Percentiles rank a stretch among this genome's conserved stretches.
Evolutionary conservation across 2,329 filamentous ascomycete species (phyloP).

Genomic region (Ophiocordyceps camponoti-leonardi): DNA sequence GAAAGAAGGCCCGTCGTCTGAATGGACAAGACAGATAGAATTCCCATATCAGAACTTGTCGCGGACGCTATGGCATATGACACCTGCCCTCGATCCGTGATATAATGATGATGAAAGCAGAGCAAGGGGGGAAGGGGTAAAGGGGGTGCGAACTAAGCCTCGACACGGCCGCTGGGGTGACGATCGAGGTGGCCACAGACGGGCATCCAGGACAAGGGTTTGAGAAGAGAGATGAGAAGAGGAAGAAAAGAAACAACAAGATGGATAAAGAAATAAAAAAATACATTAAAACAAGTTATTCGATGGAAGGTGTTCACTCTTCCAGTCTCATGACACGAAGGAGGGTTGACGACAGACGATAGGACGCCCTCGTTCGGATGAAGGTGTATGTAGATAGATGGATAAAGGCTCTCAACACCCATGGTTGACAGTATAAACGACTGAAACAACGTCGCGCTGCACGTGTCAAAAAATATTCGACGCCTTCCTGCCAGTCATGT

Average conservation of each 20-base stretch:
- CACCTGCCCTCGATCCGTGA: neutral
- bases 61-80: neutral
- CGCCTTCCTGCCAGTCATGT: neutral
- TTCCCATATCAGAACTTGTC: neutral
- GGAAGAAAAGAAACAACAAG: neutral
- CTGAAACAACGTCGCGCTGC: neutral
- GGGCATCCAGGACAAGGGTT: neutral
- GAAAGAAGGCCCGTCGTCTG: neutral
- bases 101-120: neutral
- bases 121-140: neutral
- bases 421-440: neutral
- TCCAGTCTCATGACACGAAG: slow-evolving; percentile 1
- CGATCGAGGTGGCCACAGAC: neutral
- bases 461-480: neutral
- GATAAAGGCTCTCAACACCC: neutral
- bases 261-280: too few relatives aligned
- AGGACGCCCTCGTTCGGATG: neutral
- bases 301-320: neutral
- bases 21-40: neutral
- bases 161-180: neutral
- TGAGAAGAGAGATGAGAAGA: neutral
- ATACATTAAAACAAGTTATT: too few relatives aligned
- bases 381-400: neutral
- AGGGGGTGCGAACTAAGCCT: neutral
- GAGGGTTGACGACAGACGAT: neutral